Base-by-base conservation (phyloP, 108 stramenopile genomes). In the Cyclotella kingstonii region DNA sequence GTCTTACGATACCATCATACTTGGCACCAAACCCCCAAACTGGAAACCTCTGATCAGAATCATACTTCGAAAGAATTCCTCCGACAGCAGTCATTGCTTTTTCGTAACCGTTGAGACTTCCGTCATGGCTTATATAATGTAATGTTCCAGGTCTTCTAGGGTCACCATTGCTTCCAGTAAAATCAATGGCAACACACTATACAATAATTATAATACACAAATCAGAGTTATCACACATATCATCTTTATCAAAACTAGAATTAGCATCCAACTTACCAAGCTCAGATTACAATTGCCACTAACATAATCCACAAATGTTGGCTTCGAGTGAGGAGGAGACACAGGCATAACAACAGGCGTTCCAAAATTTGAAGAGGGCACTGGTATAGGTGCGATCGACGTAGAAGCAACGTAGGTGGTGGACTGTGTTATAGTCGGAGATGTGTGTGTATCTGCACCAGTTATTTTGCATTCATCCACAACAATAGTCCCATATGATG, bases 11-110 rank as follows among this genome's bases (percentile, higher is more conserved):
- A 6, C 89, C 89, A 54, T 73, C 80, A 55, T 88, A 82, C 80
- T 93, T 94, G 27, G 91, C 94, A 17, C 96, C 96, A 68, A 97
- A 97, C 3, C 96, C 96, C 36, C 43, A 84, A 0, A 96, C 90
- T 30, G 87, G 90, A 38, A 88, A 90, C 47, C 54, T 76, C 55
- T 89, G 78, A 76, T 96, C 90, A 4, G 56, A 62, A 69, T 96
- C 95, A 59, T 95, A 96, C 41, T 84, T 81, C 19, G 59, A 49
- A 14, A 93, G 55, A 60, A 87, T 80, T 19, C 64, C 43, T 8
- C 87, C 76, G 33, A 90, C 83, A 5, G 75, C 69, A 1, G 57
- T 51, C 19, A 90, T 88, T 2, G 87, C 90, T 54, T 82, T 85
- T 75, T 86, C 83, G 54, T 95, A 88, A 18, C 84, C 78, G 59